phyloP scores from a whole-genome alignment of 2,329 filamentous ascomycete genomes.

The Microcyclospora pomicola region DNA sequence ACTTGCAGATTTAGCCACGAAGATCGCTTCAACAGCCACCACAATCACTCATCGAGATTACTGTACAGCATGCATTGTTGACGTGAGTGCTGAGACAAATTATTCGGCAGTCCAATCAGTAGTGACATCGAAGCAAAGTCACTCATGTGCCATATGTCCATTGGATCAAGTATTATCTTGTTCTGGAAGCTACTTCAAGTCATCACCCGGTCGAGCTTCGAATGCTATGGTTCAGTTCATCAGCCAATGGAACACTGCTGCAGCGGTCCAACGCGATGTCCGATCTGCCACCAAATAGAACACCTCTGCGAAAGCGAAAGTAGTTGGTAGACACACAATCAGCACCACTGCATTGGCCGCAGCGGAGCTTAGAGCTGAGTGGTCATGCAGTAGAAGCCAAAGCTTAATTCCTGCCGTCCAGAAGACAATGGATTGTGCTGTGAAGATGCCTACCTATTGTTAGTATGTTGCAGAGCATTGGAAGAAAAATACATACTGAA shows the following conservation, averaged over 20 bases:
- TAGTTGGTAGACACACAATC: conserved; percentile 7
- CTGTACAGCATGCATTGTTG: no score
- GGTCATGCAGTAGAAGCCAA: conserved; percentile 10
- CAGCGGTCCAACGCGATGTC: conserved; percentile 12
- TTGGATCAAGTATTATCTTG: no score
- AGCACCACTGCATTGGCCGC: conserved; percentile 13
- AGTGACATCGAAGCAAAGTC: no score
- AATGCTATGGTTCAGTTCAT: conserved; percentile 1
- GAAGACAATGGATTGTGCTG: conserved; percentile 15
- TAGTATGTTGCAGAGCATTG: background rate
- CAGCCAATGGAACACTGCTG: conserved; percentile 11
- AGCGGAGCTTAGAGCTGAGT: conserved; percentile 4
- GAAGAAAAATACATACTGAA: conserved; percentile 9
- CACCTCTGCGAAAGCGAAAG: conserved; percentile 10
- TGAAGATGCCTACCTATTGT: conserved; percentile 11
- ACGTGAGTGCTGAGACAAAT: no score
- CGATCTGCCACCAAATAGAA: conserved; percentile 12
- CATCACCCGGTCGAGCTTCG: no score
- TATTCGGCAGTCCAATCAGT: no score
- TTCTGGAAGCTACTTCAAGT: no score
- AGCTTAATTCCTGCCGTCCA: conserved; percentile 18
- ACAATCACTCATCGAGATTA: no score
- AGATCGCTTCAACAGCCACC: no score
- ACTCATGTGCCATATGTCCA: no score
- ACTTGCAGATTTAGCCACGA: no score